Evolutionary conservation across 306 rosid genomes (phyloP).

Genomic region (barrel medic (Medicago truncatula)): MtrunA17r5.0-ANR NC_053045.1:33746501-33747000

Average conservation of each 20-base stretch:
- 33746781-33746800: not conserved
- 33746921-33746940: not conserved
- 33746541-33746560: too few relatives aligned
- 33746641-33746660: conserved; percentile 4
- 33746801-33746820: conserved; percentile 27
- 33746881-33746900: not conserved
- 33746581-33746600: not conserved
- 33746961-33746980: not conserved
- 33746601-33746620: conserved; percentile 15
- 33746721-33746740: not conserved
- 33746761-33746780: not conserved
- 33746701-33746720: not conserved
- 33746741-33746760: not conserved
- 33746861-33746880: not conserved
- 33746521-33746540: too few relatives aligned
- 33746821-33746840: not conserved
- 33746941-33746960: not conserved
- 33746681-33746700: not conserved
- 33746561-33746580: too few relatives aligned
- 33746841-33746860: conserved; percentile 14
- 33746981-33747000: not conserved
- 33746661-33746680: not conserved
- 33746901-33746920: not conserved
- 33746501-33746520: too few relatives aligned
- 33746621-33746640: not conserved